phyloP scores from a whole-genome alignment of 495 filamentous ascomycete species.

The Jackrogersella multiformis region DNA sequence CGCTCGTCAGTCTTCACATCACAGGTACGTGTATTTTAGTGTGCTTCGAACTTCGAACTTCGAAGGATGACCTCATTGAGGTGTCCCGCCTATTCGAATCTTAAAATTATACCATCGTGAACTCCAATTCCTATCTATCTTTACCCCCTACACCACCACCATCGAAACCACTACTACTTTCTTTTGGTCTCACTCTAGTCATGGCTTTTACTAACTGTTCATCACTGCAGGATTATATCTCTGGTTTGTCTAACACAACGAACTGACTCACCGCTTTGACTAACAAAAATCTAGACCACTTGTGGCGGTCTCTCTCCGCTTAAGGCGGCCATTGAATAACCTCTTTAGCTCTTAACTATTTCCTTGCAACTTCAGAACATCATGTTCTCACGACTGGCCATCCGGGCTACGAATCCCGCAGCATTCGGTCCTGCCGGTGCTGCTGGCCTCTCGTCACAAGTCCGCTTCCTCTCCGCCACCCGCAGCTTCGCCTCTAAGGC shows the following conservation, averaged over 20 bases:
- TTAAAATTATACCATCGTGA: conserved; percentile 8
- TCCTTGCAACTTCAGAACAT: conserved; percentile 46
- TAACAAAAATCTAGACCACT: conserved; percentile 73
- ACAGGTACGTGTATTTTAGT: conserved; percentile 72
- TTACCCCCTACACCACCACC: conserved; percentile 10
- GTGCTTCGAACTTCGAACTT: conserved; percentile 13
- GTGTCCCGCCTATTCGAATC: conserved; percentile 21
- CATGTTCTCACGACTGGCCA: conserved; percentile 77
- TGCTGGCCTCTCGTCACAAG: conserved; percentile 49
- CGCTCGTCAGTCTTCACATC: conserved; percentile 94
- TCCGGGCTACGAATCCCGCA: conserved; percentile 59
- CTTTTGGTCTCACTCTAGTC: conserved; percentile 22
- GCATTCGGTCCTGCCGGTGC: conserved; percentile 52
- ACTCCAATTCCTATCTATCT: conserved; percentile 8
- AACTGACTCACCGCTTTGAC: conserved; percentile 58
- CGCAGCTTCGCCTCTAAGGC: conserved; percentile 48
- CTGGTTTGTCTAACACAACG: conserved; percentile 66
- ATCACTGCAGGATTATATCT: conserved; percentile 84
- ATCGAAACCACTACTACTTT: conserved; percentile 1
- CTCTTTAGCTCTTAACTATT: conserved; percentile 33
- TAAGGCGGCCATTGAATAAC: conserved; percentile 50
- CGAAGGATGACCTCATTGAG: conserved; percentile 29
- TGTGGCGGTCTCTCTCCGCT: conserved; percentile 85
- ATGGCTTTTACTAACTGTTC: conserved; percentile 48
- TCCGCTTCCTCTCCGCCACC: conserved; percentile 65